phyloP scores from a whole-genome alignment of 768 basidiomycete species.

The Termitomyces sp. region DNA sequence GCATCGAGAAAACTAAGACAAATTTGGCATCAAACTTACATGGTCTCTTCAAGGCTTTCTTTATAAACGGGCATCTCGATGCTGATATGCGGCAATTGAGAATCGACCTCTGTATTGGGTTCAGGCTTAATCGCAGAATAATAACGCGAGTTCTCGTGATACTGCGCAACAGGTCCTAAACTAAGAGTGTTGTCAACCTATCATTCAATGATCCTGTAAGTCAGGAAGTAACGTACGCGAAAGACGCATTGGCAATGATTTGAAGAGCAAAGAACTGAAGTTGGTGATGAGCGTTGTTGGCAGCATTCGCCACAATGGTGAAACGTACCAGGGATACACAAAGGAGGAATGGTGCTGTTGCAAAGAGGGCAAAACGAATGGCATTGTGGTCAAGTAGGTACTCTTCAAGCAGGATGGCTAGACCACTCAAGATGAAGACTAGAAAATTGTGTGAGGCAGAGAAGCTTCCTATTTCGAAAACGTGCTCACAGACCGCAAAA shows the following conservation, averaged over 20 bases:
- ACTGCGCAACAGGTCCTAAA: constrained; percentile 82
- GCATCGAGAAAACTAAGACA: not conserved
- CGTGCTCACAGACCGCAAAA: constrained; percentile 56
- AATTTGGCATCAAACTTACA: constrained; percentile 45
- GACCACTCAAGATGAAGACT: constrained; percentile 72
- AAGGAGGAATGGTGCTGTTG: constrained; percentile 65
- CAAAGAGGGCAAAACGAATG: constrained; percentile 62
- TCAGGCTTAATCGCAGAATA: constrained; percentile 70
- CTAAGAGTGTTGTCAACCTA: constrained; percentile 26
- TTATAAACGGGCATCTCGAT: constrained; percentile 89
- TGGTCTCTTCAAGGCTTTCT: constrained; percentile 76
- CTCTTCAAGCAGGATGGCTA: constrained; percentile 58
- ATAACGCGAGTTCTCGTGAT: constrained; percentile 79
- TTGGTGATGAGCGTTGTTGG: not conserved
- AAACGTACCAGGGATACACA: constrained; percentile 68
- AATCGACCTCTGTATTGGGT: constrained; percentile 60
- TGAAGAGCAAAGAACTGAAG: constrained; percentile 72
- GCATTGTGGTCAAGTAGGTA: constrained; percentile 62
- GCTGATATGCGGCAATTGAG: constrained; percentile 68
- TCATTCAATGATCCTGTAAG: not conserved
- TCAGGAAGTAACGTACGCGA: constrained; percentile 43
- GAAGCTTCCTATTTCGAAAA: not conserved
- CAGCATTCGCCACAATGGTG: not conserved
- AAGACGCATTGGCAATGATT: constrained; percentile 59
- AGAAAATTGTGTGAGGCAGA: not conserved